Evolutionary conservation across 1,139 yeast species (phyloP), one percentile per base, ranked within the genome.

Genomic region (Saccharomyces hybrid): DNA sequence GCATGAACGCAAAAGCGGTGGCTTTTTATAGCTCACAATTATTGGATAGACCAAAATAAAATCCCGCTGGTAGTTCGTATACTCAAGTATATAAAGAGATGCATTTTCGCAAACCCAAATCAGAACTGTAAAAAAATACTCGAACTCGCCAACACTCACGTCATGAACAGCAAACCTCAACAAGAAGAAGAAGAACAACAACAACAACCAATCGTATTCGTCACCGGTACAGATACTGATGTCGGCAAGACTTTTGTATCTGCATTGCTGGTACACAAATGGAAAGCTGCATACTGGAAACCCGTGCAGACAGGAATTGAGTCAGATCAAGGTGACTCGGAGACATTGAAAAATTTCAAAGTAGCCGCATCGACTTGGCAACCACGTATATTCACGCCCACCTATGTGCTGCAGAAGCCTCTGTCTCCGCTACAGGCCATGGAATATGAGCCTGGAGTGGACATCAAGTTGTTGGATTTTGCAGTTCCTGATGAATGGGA

Each of bases 211-310:
- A 49, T 58, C 11, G 57, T 69, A 11, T 70, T 70, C 49, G 61
- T 70, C 2, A 69, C 73, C 1, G 73, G 73, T 4, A 69, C 73
- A 4, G 73, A 69, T 50, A 70, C 73, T 0, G 73, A 70, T 52
- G 70, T 69, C 41, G 73, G 73, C 4, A 70, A 70, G 51, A 70
- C 73, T 2, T 68, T 68, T 52, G 57, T 69, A 8, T 65, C 72
- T 28, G 58, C 71, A 0, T 49, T 69, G 23, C 53, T 70, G n/a
- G 66, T 61, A 26, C 60, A 64, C 44, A 59, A 58, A 26, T 70
- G 73, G 72, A 56, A 53, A 9, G 63, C 67, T 5, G 57, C 63
- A 32, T 70, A 70, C 53, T 70, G 73, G 73, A 70, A 70, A 54
- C 73, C 72, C 1, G 56, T 69, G 6, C 73, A 70, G 54, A 70